phyloP scores from a whole-genome alignment of 768 basidiomycete genomes.

The Agrocybe pediades region DNA sequence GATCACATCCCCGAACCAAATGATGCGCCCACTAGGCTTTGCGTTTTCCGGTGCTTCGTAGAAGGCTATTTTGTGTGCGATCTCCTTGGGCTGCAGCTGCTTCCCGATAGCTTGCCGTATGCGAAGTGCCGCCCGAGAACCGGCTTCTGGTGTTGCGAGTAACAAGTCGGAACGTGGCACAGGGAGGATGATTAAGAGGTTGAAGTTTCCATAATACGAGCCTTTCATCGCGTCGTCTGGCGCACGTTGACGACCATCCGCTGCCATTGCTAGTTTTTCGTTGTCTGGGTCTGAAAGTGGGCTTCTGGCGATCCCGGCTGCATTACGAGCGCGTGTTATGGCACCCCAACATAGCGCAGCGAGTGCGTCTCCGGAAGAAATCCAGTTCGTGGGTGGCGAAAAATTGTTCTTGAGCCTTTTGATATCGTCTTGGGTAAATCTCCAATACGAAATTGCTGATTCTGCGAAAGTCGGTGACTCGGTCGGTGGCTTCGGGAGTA shows the following conservation, averaged over 20 bases:
- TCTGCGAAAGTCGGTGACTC: not conserved
- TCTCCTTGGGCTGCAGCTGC: not conserved
- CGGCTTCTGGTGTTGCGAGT: not conserved
- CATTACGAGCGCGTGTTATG: not conserved
- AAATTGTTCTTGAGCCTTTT: not conserved
- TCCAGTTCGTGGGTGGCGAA: not conserved
- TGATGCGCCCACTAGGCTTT: not conserved
- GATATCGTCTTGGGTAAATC: not conserved
- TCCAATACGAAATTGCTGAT: not conserved
- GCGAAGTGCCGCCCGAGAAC: not conserved
- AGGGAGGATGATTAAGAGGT: not conserved
- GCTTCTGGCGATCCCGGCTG: not conserved
- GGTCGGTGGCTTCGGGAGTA: not conserved
- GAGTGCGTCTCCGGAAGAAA: not conserved
- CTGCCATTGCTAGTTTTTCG: not conserved
- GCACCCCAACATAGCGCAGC: not conserved
- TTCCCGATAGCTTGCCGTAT: not conserved
- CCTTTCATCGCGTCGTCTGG: not conserved
- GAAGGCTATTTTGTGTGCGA: not conserved
- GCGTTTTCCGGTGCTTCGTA: not conserved
- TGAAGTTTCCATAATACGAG: not conserved
- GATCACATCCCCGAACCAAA: not conserved
- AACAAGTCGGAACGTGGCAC: not conserved
- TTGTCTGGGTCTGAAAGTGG: not conserved
- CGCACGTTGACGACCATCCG: not conserved